Evolutionary conservation across 192 early-diverging fungal species (phyloP).

Genomic region (Backusella liffmaniae): DNA sequence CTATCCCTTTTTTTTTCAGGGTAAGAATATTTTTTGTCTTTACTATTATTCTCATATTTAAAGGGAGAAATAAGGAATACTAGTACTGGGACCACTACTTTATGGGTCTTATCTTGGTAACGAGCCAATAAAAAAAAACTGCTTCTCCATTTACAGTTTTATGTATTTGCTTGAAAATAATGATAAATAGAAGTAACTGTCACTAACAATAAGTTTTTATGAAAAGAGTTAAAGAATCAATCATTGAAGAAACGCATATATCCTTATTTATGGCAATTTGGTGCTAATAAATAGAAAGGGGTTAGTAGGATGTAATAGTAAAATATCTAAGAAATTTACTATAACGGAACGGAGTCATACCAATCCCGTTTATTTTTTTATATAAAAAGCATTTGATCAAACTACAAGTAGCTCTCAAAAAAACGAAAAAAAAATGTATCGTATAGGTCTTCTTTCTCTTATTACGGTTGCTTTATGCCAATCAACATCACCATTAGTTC

Average conservation of each 20-base stretch:
- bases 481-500: neutral
- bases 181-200: too few species aligned
- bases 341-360: neutral
- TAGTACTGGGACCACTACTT: too few species aligned
- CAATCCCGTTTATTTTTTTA: neutral
- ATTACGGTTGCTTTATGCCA: neutral
- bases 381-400: neutral
- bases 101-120: too few species aligned
- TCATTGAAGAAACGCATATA: neutral
- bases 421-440: neutral
- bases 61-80: too few species aligned
- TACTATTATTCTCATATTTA: too few species aligned
- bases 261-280: neutral
- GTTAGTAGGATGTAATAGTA: neutral
- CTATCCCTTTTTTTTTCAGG: too few species aligned
- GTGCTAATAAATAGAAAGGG: neutral
- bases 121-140: too few species aligned
- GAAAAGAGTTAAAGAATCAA: neutral
- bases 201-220: too few species aligned
- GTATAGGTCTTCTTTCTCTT: neutral
- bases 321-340: neutral
- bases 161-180: too few species aligned
- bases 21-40: too few species aligned
- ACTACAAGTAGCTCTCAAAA: neutral
- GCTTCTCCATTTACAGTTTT: too few species aligned